These are phyloP conservation scores for Phytophthora sp. DNA, from an alignment of 352 stramenopile species.

Conservation along the genomic window DNA sequence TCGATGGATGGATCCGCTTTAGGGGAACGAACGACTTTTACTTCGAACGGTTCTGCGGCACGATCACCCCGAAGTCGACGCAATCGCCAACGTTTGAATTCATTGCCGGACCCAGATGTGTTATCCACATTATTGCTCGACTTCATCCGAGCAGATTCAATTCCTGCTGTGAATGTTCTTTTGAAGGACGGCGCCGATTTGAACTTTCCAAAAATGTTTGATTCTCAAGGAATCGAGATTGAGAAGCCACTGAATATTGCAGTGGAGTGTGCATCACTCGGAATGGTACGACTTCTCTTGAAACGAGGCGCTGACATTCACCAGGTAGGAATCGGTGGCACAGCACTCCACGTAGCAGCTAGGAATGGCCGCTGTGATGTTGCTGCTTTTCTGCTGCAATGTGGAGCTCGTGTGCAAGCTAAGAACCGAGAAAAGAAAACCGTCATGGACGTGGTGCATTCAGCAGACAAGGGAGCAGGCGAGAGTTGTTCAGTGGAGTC, in stretches of 20 bases:
- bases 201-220: slow-evolving; percentile 58
- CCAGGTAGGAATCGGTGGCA: slow-evolving; percentile 54
- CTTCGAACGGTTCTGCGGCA: slow-evolving; percentile 1
- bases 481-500: slow-evolving; percentile 2
- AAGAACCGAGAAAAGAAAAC: slow-evolving; percentile 58
- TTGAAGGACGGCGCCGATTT: slow-evolving; percentile 82
- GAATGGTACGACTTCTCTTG: slow-evolving; percentile 81
- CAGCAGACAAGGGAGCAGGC: slow-evolving; percentile 11
- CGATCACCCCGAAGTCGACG: slow-evolving; percentile 15
- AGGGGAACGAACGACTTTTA: neutral
- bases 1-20: slow-evolving; percentile 11
- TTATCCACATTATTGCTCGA: slow-evolving; percentile 69
- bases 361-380: slow-evolving; percentile 71
- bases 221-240: slow-evolving; percentile 56
- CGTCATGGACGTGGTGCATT: slow-evolving; percentile 53
- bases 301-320: slow-evolving; percentile 79
- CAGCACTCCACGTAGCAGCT: slow-evolving; percentile 73
- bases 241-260: slow-evolving; percentile 77
- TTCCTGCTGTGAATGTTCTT: slow-evolving; percentile 71
- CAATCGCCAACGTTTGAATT: slow-evolving; percentile 53
- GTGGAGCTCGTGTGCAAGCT: slow-evolving; percentile 62
- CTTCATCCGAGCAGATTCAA: slow-evolving; percentile 75
- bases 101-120: slow-evolving; percentile 65
- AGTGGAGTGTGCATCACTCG: slow-evolving; percentile 60
- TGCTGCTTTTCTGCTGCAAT: slow-evolving; percentile 78